Evolutionary conservation across 2,329 filamentous ascomycete genomes (phyloP).

Genomic region (Scortechinia acanthostroma): DNA sequence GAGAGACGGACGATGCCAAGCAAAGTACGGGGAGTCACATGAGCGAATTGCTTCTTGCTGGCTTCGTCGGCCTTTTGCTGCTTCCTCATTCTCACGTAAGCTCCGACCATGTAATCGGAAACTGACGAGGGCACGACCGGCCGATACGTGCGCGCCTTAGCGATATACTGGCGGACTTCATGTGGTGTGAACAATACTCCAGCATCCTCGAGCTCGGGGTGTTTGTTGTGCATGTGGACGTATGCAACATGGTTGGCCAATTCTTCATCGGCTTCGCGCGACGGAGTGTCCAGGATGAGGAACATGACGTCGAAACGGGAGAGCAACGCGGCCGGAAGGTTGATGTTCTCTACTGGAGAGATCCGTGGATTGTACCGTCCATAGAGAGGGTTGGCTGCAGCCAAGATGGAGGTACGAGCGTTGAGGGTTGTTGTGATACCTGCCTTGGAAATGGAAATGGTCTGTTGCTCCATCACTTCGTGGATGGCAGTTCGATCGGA

Average conservation of each 20-base stretch:
- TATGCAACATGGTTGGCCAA: conserved; percentile 62
- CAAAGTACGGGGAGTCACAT: conserved; percentile 60
- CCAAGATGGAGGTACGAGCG: not conserved
- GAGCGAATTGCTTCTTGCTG: conserved; percentile 59
- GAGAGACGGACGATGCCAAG: conserved; percentile 61
- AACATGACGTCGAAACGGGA: conserved; percentile 68
- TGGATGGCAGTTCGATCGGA: conserved; percentile 1
- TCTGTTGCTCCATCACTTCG: conserved; percentile 2
- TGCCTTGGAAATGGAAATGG: conserved; percentile 2
- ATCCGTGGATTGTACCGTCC: conserved; percentile 42
- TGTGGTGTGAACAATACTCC: conserved; percentile 42
- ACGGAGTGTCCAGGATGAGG: conserved; percentile 63
- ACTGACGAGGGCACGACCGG: conserved; percentile 57
- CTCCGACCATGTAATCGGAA: conserved; percentile 64
- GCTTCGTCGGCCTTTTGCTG: conserved; percentile 62
- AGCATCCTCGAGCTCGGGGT: conserved; percentile 38
- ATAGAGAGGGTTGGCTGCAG: not conserved
- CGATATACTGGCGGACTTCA: conserved; percentile 65
- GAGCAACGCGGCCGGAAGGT: conserved; percentile 60
- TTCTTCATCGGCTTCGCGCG: conserved; percentile 60
- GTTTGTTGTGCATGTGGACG: conserved; percentile 65
- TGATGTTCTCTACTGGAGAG: conserved; percentile 69
- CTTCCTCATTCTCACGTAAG: conserved; percentile 63
- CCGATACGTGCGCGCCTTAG: conserved; percentile 56
- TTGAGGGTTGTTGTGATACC: conserved; percentile 1